phyloP scores from a whole-genome alignment of 495 filamentous ascomycete genomes.

The Aspergillus asperescens region DNA sequence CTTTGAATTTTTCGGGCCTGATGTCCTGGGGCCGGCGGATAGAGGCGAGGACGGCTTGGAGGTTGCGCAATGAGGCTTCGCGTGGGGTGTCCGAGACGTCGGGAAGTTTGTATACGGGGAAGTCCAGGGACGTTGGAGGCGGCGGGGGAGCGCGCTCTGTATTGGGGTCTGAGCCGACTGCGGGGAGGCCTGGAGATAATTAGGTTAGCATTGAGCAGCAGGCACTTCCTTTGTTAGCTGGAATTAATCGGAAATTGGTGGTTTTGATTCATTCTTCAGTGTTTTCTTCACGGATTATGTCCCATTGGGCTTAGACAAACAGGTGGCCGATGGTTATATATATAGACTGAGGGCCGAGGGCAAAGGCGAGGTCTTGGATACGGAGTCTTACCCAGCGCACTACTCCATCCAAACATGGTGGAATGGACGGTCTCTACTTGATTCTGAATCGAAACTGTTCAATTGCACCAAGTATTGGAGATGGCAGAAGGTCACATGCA shows the following conservation, averaged over 20 bases:
- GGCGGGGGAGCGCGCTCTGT: conserved; percentile 43
- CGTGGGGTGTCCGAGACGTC: conserved; percentile 20
- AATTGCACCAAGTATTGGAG: conserved; percentile 1
- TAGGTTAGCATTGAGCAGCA: too few relatives aligned
- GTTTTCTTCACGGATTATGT: too few relatives aligned
- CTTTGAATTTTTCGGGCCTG: conserved; percentile 41
- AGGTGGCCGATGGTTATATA: background rate
- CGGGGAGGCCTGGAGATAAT: conserved; percentile 35
- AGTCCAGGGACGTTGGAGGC: conserved; percentile 44
- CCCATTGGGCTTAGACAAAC: too few relatives aligned
- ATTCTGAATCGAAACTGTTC: background rate
- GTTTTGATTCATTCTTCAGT: too few relatives aligned
- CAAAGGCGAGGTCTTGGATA: background rate
- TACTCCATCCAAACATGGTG: conserved; percentile 39
- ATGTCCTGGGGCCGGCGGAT: conserved; percentile 52
- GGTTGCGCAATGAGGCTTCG: conserved; percentile 28
- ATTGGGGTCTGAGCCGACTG: conserved; percentile 35
- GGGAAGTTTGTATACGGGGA: conserved; percentile 40
- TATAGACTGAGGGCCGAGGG: too few relatives aligned
- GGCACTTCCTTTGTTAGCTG: too few relatives aligned
- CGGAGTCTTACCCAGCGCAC: conserved; percentile 36
- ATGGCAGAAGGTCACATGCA: conserved; percentile 5
- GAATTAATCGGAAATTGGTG: too few relatives aligned
- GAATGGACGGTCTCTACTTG: conserved; percentile 8
- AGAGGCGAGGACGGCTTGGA: conserved; percentile 40